Evolutionary conservation across 306 rosid species (phyloP).

Genomic region (Betula pendula): DNA sequence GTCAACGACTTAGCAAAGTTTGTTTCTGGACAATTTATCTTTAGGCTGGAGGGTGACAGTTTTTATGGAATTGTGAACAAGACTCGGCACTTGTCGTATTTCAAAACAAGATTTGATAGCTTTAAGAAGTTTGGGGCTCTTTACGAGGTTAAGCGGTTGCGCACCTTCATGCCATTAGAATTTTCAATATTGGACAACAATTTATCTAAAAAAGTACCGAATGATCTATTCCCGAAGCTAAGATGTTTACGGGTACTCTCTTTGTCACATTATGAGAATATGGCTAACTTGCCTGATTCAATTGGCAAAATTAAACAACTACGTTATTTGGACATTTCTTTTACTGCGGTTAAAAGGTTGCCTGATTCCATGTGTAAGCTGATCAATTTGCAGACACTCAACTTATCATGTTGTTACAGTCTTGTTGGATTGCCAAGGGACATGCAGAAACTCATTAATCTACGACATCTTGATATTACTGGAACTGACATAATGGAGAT

Average conservation of each 20-base stretch:
- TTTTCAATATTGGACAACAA: background rate
- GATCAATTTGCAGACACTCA: constrained; percentile 38
- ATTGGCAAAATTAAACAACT: constrained; percentile 30
- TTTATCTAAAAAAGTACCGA: background rate
- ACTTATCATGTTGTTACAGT: constrained; percentile 13
- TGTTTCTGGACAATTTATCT: constrained; percentile 16
- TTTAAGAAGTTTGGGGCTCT: constrained; percentile 28
- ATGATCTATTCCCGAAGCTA: background rate
- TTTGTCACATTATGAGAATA: background rate
- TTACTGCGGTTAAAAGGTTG: background rate
- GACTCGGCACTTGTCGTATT: constrained; percentile 37
- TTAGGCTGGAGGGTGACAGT: background rate
- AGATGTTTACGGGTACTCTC: constrained; percentile 31
- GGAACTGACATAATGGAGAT: constrained; percentile 2
- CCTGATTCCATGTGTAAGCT: constrained; percentile 29
- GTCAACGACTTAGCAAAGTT: constrained; percentile 41
- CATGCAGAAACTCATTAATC: constrained; percentile 25
- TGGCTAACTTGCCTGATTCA: constrained; percentile 16
- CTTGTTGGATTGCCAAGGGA: constrained; percentile 13
- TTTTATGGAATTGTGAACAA: background rate
- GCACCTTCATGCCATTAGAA: constrained; percentile 23
- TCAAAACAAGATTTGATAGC: constrained; percentile 17
- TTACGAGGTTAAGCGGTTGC: constrained; percentile 15
- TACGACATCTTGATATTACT: constrained; percentile 27
- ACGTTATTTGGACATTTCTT: constrained; percentile 36